Evolutionary conservation across 805 yeast genomes (phyloP), one percentile per base, ranked within the genome.

Genomic region (Candida namnaoensis): DNA sequence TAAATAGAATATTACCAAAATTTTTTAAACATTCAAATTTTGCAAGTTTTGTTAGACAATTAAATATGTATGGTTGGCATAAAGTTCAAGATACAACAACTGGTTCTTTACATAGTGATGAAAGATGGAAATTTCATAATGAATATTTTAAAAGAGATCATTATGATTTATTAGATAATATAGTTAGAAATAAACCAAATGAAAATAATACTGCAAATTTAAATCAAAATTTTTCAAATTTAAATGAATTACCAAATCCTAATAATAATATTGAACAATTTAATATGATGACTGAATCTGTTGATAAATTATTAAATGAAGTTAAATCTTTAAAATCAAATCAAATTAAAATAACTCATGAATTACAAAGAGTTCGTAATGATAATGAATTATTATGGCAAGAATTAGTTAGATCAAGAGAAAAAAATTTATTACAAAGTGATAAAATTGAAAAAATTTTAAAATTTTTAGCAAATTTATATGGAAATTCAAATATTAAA

Each of bases 31-130:
- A 93, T 64, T 82, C 86, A 46, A 91, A 93, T 59, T 90, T 93
- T 64, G 95, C 98, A 19, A 81, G 93, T 30, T 93, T 93, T 71
- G 98, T 93, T 13, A 78, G 99, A 47, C 99, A 91, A 59, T 71
- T 91, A 54, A 91, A 91, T 64, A 91, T 93, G 99, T 93, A 93
- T 59, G 99, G 99, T 10, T 93, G 97, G 96, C 98, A 90, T 66
- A 93, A 93, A 63, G 93, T 93, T 5, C 99, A 93, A 62, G 98
- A 93, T 62, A 78, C 90, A 23, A 84, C 66, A 43, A 74, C 83
- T 25, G 97, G 95, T 3, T 74, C 90, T 5, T 63, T 80, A 44
- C 71, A 74, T 42, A 64, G 65, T 35, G 96, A 90, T 43, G 98
- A 93, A 54, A 74, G 79, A 42, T 82, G 90, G 85, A 95, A 88